phyloP scores from a whole-genome alignment of 306 rosid species.

The Gastrolobium bilobum region DNA sequence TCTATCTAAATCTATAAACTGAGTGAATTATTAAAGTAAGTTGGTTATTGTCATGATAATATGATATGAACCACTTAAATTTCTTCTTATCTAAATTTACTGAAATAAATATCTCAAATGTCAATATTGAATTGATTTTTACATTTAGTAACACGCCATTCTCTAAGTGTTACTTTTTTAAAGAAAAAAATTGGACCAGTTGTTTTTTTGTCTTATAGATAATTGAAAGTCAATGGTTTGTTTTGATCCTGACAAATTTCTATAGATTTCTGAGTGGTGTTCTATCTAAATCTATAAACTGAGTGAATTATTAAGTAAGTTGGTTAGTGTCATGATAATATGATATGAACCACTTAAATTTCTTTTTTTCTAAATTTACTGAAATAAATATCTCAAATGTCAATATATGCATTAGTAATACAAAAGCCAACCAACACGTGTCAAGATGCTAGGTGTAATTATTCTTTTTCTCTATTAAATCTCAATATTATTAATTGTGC shows the following conservation, averaged over 20 bases:
- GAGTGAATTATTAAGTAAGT: slow-evolving; percentile 9
- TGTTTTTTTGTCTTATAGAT: slow-evolving; percentile 21
- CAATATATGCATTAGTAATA: slow-evolving; percentile 6
- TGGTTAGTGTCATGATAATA: slow-evolving; percentile 24
- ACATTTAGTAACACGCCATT: not conserved
- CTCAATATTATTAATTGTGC: slow-evolving; percentile 23
- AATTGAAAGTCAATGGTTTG: slow-evolving; percentile 23
- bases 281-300: slow-evolving; percentile 18
- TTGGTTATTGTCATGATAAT: slow-evolving; percentile 21
- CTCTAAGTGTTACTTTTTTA: slow-evolving; percentile 9
- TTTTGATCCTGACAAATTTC: slow-evolving; percentile 34
- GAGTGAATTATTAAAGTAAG: slow-evolving; percentile 10
- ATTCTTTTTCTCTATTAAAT: slow-evolving; percentile 17
- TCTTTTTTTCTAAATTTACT: slow-evolving; percentile 26
- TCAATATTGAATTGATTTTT: not conserved
- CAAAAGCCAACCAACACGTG: slow-evolving; percentile 6
- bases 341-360: slow-evolving; percentile 17
- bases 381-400: slow-evolving; percentile 22
- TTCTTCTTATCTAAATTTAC: slow-evolving; percentile 29
- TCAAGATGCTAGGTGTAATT: not conserved
- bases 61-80: slow-evolving; percentile 17
- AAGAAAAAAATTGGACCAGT: slow-evolving; percentile 15
- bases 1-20: slow-evolving; percentile 20
- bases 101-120: slow-evolving; percentile 16
- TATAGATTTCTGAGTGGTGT: slow-evolving; percentile 17